These are phyloP conservation scores for Thymus quinquecostatus DNA, from an alignment of 257 asterid genomes.

Conservation along the genomic window DNA sequence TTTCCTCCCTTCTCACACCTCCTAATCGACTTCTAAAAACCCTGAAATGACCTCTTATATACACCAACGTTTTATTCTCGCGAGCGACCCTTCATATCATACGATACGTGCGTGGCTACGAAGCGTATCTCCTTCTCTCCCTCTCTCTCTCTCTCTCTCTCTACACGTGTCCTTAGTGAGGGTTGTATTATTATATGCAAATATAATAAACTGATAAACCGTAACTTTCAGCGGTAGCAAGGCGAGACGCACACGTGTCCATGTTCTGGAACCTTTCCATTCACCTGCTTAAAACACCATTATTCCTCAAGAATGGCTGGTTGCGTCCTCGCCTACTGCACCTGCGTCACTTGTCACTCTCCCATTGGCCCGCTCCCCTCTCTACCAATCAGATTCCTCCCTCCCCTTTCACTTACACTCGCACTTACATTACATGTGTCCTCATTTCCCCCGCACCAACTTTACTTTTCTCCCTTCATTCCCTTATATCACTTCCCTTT, in stretches of 20 bases:
- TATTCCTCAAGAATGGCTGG: conserved; percentile 33
- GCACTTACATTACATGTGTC: conserved; percentile 30
- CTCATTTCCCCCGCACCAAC: conserved; percentile 33
- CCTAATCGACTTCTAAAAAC: too few species aligned
- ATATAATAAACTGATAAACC: conserved; percentile 15
- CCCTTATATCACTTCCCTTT: background rate
- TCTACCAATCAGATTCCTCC: conserved; percentile 22
- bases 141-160: background rate
- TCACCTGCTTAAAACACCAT: conserved; percentile 25
- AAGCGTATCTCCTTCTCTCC: background rate
- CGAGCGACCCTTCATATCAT: background rate
- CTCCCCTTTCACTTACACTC: conserved; percentile 2
- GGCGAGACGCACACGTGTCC: conserved; percentile 41
- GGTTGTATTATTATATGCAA: background rate
- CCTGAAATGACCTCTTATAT: background rate
- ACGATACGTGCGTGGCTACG: background rate
- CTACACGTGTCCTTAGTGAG: background rate
- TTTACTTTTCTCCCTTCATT: conserved; percentile 19
- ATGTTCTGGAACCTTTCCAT: conserved; percentile 42
- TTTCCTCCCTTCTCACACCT: too few species aligned
- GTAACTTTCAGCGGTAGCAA: conserved; percentile 35
- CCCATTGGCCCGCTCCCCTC: conserved; percentile 25
- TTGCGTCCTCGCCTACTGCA: conserved; percentile 34
- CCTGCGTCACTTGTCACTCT: conserved; percentile 31
- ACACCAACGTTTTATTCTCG: background rate